A percentile compares a stretch with the other conserved stretches of the same genome.
phyloP scores from a whole-genome alignment of 179 eudicot species.

The Patellifolia procumbens region DNA sequence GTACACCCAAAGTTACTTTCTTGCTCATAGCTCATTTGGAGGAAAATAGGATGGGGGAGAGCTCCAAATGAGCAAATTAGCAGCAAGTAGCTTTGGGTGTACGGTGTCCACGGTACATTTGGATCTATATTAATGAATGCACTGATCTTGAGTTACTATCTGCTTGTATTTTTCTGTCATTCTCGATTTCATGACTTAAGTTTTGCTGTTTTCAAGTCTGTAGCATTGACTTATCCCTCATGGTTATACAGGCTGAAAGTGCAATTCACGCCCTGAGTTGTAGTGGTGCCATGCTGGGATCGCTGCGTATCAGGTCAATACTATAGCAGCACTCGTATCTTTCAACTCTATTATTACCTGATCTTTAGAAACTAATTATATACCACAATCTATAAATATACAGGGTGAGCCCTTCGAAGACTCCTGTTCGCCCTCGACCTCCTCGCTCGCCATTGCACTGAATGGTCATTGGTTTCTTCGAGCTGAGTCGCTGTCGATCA shows the following conservation, averaged over 20 bases:
- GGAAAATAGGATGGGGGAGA: no score
- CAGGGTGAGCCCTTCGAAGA: conserved; percentile 99
- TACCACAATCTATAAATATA: neutral
- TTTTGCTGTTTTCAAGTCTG: neutral
- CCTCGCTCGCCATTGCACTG: conserved; percentile 58
- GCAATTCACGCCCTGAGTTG: conserved; percentile 88
- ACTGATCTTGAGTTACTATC: no score
- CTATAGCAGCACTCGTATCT: neutral
- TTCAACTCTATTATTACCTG: neutral
- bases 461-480: conserved; percentile 18
- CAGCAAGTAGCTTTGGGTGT: no score
- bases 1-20: no score
- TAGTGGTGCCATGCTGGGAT: conserved; percentile 81
- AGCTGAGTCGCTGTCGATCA: conserved; percentile 35
- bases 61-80: no score
- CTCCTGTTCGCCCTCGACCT: conserved; percentile 84
- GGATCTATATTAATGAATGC: no score
- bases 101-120: no score
- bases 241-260: conserved; percentile 77
- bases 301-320: conserved; percentile 76
- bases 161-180: no score
- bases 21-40: no score
- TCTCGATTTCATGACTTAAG: no score
- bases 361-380: conserved; percentile 9
- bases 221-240: neutral